A percentile compares a stretch with the other conserved stretches of the same genome.
phyloP scores from a whole-genome alignment of 2,329 filamentous ascomycete genomes.

The Bipolaris oryzae region DNA sequence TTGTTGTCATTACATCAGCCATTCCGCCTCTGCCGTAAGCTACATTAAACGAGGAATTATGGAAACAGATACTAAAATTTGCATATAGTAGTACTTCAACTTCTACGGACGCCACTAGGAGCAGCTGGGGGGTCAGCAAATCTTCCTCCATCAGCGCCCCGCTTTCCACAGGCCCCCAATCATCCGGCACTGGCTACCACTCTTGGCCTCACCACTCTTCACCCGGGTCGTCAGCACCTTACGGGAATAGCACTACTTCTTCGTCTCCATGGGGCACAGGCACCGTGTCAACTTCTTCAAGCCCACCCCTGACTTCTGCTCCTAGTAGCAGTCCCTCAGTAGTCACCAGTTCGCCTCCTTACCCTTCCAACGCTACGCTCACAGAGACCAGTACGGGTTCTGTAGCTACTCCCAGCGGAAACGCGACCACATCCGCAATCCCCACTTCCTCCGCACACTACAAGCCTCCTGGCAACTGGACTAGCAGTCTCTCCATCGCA shows the following conservation, averaged over 20 bases:
- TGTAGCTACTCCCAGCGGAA: constrained; percentile 4
- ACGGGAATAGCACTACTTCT: constrained; percentile 15
- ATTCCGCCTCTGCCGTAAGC: constrained; percentile 19
- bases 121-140: constrained; percentile 22
- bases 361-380: constrained; percentile 7
- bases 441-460: constrained; percentile 15
- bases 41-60: constrained; percentile 1
- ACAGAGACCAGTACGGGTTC: constrained; percentile 6
- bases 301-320: constrained; percentile 1
- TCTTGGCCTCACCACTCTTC: not conserved
- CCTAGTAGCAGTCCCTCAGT: not conserved
- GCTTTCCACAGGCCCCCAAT: constrained; percentile 13
- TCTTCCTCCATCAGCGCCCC: constrained; percentile 13
- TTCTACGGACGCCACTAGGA: constrained; percentile 25
- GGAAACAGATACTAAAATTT: constrained; percentile 7
- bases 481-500: not conserved
- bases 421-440: not conserved
- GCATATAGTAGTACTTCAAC: constrained; percentile 7
- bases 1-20: constrained; percentile 12
- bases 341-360: constrained; percentile 3
- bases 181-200: constrained; percentile 14
- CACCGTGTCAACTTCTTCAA: constrained; percentile 5
- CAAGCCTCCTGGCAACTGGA: constrained; percentile 7
- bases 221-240: constrained; percentile 15
- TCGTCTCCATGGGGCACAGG: constrained; percentile 11